Evolutionary conservation across 2,329 filamentous ascomycete species (phyloP), one percentile per base, ranked within the genome.

Genomic region (Trichophyton simii): DNA sequence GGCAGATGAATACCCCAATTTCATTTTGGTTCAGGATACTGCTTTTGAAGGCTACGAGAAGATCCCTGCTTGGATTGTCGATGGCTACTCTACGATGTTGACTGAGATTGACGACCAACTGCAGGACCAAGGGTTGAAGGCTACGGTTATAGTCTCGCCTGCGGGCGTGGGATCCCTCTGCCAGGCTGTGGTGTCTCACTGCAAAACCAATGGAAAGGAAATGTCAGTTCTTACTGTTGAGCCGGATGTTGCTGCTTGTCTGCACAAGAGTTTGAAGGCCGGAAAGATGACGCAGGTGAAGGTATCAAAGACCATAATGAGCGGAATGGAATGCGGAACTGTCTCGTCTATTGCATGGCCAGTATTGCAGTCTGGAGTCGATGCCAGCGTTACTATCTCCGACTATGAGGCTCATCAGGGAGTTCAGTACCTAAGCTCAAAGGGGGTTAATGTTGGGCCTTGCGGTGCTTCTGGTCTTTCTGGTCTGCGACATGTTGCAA

Each of bases 1-100:
- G 11, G 71, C 77, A 6, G 65, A 67, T 0, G 64, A 68, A 15
- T 68, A 66, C 0, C 66, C 73, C 0, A 70, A 71, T 3, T 79
- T 77, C 0, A 68, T 91, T 5, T 71, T 91, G 46, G 78, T 91
- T 0, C 82, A 88, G 68, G 89, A 92, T 67, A 85, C 82, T 7
- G 80, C 84, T 0, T 87, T 87, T 67, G 78, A 80, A 0, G 84
- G 82, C 1, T 89, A 88, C 66, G 80, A 84, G 55, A 77, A 83
- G 44, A 81, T 90, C 3, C 87, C 88, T 0, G 55, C 82, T 71
- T 91, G 86, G 84, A 87, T 91, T 22, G 86, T 90, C 0, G 84
- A 92, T 63, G 89, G 89, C 0, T 94, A 92, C 67, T 78, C 78
- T 3, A 90, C 87, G 0, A 86, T 91, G 80, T 76, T 91, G 64